phyloP scores from a whole-genome alignment of 495 filamentous ascomycete genomes.

The Aspergillus kassunensis region DNA sequence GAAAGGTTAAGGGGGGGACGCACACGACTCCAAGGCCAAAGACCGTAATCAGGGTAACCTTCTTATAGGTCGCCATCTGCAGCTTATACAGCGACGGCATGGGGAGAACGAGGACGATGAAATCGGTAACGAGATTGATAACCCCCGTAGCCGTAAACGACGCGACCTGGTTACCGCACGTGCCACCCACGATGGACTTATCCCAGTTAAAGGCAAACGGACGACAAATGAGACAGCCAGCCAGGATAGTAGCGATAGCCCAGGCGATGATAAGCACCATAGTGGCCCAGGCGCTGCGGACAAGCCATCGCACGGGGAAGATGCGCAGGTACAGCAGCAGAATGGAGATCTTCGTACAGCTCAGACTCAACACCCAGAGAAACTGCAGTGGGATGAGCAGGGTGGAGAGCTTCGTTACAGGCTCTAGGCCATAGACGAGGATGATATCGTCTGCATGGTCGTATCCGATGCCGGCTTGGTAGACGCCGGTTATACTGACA shows the following conservation, averaged over 20 bases:
- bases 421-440: constrained; percentile 5
- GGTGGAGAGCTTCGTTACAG: constrained; percentile 15
- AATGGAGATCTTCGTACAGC: constrained; percentile 31
- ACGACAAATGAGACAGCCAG: constrained; percentile 41
- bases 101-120: constrained; percentile 37
- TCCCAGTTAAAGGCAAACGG: constrained; percentile 47
- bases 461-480: constrained; percentile 15
- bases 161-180: constrained; percentile 42
- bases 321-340: constrained; percentile 31
- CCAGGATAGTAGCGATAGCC: constrained; percentile 23
- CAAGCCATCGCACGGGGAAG: constrained; percentile 22
- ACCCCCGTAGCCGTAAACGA: constrained; percentile 28
- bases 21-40: constrained; percentile 17
- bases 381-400: constrained; percentile 19
- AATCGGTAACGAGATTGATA: constrained; percentile 41
- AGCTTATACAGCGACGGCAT: constrained; percentile 17
- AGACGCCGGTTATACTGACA: constrained; percentile 14
- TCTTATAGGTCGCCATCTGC: constrained; percentile 17
- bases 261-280: constrained; percentile 23
- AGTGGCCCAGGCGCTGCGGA: constrained; percentile 12
- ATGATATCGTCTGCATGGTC: constrained; percentile 8
- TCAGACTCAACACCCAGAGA: constrained; percentile 20
- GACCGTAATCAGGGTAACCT: constrained; percentile 15
- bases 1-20: neutral
- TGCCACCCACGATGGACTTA: constrained; percentile 34